Evolutionary conservation across 352 stramenopile genomes (phyloP), one percentile per base, ranked within the genome.

Genomic region (Pythium phragmiticola): DNA sequence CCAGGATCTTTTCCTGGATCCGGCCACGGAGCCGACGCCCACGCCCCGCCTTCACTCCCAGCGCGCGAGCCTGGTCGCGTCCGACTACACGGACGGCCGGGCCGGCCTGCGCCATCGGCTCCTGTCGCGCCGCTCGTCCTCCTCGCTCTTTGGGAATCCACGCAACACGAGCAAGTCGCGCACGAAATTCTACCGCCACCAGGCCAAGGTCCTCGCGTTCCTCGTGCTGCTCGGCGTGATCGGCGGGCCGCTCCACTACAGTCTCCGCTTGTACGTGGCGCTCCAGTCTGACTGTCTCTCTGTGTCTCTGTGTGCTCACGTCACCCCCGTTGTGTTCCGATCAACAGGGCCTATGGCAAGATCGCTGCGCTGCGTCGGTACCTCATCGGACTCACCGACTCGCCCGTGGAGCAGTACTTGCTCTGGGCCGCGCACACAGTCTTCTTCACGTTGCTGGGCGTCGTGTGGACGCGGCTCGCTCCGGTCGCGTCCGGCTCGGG

Each of bases 171-270:
- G 66, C 36, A 77, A 75, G 56, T 78, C 66, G 60, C 69, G 74
- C 41, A 53, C 30, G 8, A 70, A 66, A 26, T 90, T 88, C 70
- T 90, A 89, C 45, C 58, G 70, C 37, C 75, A 80, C 8, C 85
- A 94, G 51, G 23, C 85, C 53, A 90, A 88, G 51, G 82, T 85
- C 16, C 68, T 92, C 21, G 77, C 70, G 56, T 95, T 95, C 61
- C 72, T 95, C 48, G 60, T 94, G 17, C 72, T 95, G 17, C 70
- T 95, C 19, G 87, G 87, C 13, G 76, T 94, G 43, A 90, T 95
- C 50, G 83, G 83, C 43, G 87, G 85, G 19, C 82, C 84, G 12
- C 66, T 95, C 56, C 87, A 83, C 60, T 94, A 88, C 57, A 70
- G 75, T 52, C 89, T 94, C 61, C 81, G 80, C 62, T 19, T 80